phyloP scores from a whole-genome alignment of 306 rosid species.

The barrel medic (Medicago truncatula) region MtrunA17r5.0-ANR NC_053046.1:20205501-20206000 shows the following conservation, averaged over 20 bases:
- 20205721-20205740: constrained; percentile 9
- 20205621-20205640: constrained; percentile 31
- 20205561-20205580: constrained; percentile 10
- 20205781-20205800: constrained; percentile 11
- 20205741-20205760: background rate
- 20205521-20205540: constrained; percentile 14
- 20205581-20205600: constrained; percentile 4
- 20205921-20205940: background rate
- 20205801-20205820: background rate
- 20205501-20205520: background rate
- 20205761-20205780: constrained; percentile 15
- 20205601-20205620: background rate
- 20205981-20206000: constrained; percentile 19
- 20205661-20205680: constrained; percentile 9
- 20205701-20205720: constrained; percentile 3
- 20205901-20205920: background rate
- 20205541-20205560: constrained; percentile 31
- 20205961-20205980: constrained; percentile 21
- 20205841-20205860: no score
- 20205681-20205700: constrained; percentile 3
- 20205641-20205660: background rate
- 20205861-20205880: background rate
- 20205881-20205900: background rate
- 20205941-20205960: constrained; percentile 18
- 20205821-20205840: background rate